These are phyloP conservation scores for Citrullus colocynthis DNA, from an alignment of 306 rosid genomes.

Conservation along the genomic window DNA sequence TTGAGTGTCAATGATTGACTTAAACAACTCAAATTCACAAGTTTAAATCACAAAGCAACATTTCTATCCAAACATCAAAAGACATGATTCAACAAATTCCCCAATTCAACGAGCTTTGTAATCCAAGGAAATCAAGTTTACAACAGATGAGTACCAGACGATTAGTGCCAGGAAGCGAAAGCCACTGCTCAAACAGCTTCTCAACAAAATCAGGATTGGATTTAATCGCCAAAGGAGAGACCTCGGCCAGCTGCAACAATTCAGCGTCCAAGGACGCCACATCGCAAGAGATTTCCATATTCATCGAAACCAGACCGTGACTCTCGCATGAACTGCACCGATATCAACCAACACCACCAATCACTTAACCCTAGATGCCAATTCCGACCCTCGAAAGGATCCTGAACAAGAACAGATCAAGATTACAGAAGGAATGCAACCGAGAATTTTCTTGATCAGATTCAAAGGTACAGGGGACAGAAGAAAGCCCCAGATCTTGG, in stretches of 20 bases:
- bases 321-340: conserved; percentile 28
- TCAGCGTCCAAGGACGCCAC: conserved; percentile 80
- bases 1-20: not conserved
- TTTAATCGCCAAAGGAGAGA: conserved; percentile 68
- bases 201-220: conserved; percentile 55
- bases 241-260: conserved; percentile 75
- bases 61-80: not conserved
- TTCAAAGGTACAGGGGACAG: conserved; percentile 14
- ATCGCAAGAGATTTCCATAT: conserved; percentile 69
- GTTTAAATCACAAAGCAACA: not conserved
- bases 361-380: conserved; percentile 27
- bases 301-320: conserved; percentile 31
- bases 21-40: not conserved
- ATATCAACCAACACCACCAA: conserved; percentile 16
- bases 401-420: conserved; percentile 6
- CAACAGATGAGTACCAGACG: conserved; percentile 49
- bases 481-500: conserved; percentile 21
- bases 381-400: conserved; percentile 12
- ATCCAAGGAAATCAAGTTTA: not conserved
- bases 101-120: not conserved
- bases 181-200: conserved; percentile 88
- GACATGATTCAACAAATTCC: not conserved
- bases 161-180: conserved; percentile 71
- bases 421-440: not conserved
- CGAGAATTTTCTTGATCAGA: conserved; percentile 5